These are phyloP conservation scores for Calonectria naviculata DNA, from an alignment of 2,329 filamentous ascomycete genomes.

Conservation along the genomic window DNA sequence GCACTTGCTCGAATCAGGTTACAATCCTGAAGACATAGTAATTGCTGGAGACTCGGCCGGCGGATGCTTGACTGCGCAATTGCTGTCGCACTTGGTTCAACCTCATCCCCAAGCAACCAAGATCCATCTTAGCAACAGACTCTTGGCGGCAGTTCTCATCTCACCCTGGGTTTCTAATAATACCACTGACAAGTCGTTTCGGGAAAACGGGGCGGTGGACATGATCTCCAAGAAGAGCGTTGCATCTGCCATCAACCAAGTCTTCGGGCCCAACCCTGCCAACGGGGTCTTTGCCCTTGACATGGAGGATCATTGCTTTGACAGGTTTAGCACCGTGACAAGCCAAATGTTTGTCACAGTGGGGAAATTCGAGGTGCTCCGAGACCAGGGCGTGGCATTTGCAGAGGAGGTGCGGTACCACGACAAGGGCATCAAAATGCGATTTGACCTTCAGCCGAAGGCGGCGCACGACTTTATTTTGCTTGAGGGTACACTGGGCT, in stretches of 20 bases:
- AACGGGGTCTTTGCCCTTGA: not conserved
- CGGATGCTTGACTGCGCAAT: conserved; percentile 44
- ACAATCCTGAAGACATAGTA: conserved; percentile 35
- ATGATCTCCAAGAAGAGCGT: conserved; percentile 19
- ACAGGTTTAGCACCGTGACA: not conserved
- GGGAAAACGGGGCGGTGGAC: conserved; percentile 17
- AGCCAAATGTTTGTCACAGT: conserved; percentile 17
- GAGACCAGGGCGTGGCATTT: conserved; percentile 15
- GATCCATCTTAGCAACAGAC: conserved; percentile 33
- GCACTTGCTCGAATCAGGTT: not conserved
- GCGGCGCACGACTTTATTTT: not conserved
- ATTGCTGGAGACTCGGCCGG: conserved; percentile 49
- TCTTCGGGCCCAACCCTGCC: not conserved
- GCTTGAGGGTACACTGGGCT: not conserved
- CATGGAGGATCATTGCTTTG: not conserved
- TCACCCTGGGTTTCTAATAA: conserved; percentile 39
- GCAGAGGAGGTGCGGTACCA: conserved; percentile 14
- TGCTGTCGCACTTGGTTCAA: conserved; percentile 44
- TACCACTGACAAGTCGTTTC: conserved; percentile 8
- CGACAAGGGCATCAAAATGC: not conserved
- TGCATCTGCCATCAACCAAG: not conserved
- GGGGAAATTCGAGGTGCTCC: conserved; percentile 24
- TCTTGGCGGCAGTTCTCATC: conserved; percentile 44
- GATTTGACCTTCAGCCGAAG: not conserved
- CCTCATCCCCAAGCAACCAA: conserved; percentile 31